Conservation (phyloP, 2,329 filamentous ascomycete species). For the Emmonsiellopsis sp. region DNA sequence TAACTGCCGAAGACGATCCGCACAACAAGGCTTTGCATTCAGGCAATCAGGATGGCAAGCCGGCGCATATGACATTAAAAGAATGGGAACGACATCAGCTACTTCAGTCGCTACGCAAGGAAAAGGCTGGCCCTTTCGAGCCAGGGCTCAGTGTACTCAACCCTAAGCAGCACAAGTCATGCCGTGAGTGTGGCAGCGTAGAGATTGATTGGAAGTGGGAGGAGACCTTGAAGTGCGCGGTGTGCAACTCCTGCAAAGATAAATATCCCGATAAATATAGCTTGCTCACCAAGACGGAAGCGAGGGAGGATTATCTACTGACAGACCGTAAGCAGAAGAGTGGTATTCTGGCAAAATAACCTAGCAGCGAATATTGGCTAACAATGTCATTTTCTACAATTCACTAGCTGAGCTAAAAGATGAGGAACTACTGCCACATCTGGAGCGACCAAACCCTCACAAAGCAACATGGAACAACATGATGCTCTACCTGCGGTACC, state of each 20-base stretch:
- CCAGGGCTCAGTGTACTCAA: conserved; percentile 71
- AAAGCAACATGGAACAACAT: conserved; percentile 97
- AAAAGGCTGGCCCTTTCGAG: conserved; percentile 76
- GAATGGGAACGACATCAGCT: conserved; percentile 87
- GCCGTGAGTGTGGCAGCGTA: conserved; percentile 69
- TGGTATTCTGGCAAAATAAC: background rate
- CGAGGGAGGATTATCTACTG: conserved; percentile 85
- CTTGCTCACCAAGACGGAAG: conserved; percentile 92
- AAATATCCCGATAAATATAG: conserved; percentile 87
- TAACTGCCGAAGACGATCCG: conserved; percentile 85
- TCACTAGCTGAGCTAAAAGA: conserved; percentile 76
- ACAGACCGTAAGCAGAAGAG: conserved; percentile 64
- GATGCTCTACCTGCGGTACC: conserved; percentile 91
- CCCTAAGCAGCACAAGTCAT: conserved; percentile 60
- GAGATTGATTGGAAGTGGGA: conserved; percentile 97
- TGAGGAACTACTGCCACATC: conserved; percentile 72
- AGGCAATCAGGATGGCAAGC: conserved; percentile 53
- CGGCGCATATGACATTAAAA: conserved; percentile 76
- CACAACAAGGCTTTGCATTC: conserved; percentile 68
- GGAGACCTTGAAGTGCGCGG: conserved; percentile 64
- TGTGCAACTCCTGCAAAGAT: conserved; percentile 84
- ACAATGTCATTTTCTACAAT: conserved; percentile 1
- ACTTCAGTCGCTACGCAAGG: conserved; percentile 60
- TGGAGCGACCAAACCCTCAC: conserved; percentile 87
- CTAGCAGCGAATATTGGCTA: conserved; percentile 4